These are phyloP conservation scores for Luzula sylvatica DNA, from an alignment of 176 grass and related monocot genomes.

Conservation along the genomic window DNA sequence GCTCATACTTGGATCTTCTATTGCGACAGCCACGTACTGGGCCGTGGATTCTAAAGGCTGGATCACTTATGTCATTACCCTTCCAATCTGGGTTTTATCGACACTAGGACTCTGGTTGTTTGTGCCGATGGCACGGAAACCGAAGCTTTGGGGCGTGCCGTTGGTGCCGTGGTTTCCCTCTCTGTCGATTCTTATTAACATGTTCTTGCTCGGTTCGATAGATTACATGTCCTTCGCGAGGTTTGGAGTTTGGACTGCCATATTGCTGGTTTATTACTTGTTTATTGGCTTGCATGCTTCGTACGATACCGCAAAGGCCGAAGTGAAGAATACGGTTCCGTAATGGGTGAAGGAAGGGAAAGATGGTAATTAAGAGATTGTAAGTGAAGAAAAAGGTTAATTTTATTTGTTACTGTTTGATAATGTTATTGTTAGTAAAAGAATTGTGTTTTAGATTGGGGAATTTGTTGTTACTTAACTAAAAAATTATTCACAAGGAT, in stretches of 20 bases:
- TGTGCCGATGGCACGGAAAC: conserved; percentile 34
- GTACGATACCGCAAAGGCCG: conserved; percentile 51
- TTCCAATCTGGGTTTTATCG: conserved; percentile 26
- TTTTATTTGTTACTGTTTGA: no score
- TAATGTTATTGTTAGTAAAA: no score
- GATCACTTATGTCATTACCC: conserved; percentile 24
- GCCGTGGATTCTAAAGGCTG: conserved; percentile 12
- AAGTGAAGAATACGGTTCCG: neutral
- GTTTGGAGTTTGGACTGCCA: conserved; percentile 57
- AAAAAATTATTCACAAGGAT: no score
- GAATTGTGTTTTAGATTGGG: no score
- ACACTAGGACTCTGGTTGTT: conserved; percentile 17
- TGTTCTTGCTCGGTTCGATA: conserved; percentile 91
- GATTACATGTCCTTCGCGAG: conserved; percentile 58
- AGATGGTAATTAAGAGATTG: conserved; percentile 2
- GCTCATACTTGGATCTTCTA: conserved; percentile 23
- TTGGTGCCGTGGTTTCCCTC: conserved; percentile 39
- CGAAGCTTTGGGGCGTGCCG: conserved; percentile 34
- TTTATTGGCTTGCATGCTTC: conserved; percentile 87
- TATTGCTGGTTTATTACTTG: conserved; percentile 72
- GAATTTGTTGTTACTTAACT: no score
- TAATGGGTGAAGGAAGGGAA: conserved; percentile 26
- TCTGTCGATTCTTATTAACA: conserved; percentile 44
- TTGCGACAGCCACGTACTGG: conserved; percentile 29
- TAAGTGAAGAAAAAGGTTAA: neutral